Base-by-base conservation (phyloP, 176 grass and related monocot genomes). In the Avena eriantha region DNA sequence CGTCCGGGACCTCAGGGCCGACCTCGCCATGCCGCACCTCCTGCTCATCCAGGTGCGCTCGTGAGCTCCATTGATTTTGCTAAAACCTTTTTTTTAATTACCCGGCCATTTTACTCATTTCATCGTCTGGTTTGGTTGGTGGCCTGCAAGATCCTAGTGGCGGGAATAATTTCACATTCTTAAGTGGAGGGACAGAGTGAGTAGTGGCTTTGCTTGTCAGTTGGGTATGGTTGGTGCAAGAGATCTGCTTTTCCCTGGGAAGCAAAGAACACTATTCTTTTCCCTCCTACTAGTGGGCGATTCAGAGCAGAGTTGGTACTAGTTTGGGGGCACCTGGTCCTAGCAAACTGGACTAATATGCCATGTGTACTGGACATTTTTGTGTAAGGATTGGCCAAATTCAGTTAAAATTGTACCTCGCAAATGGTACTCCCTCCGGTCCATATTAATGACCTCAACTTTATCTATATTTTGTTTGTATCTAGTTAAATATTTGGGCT, bases 41-140 rank as follows among this genome's bases (percentile, higher is more conserved):
- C 89, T 89, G 16, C 80, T 95, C 73, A 93, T 97, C 66, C 95
- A 95, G 95, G 95, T 94, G 7, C 21, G 3, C 19, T 9, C 14
- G 0, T 0, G 7, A 7, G 18, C 57, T 60, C 58, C 19, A 22
- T 60, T n/a, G 0, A 10, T 60, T 5, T 10, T n/a, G n/a, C n/a
- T 0, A 2, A 46, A 46, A 35, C 3, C 34, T 2, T 35, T 35
- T 35, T 35, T 2, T 35, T 35, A 35, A 35, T 35, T 39, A 4
- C 6, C 36, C 1, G 36, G 0, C 7, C 36, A 24, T 9, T 11
- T 10, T 24, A 61, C 59, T n/a, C 70, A 15, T 14, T 23, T 3
- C 39, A 23, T 70, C 15, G 6, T 48, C 11, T 7, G 3, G 15
- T 48, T 76, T 7, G 3, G 15, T 54, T 34, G 24, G 45, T 46